Conservation (phyloP, 495 filamentous ascomycete genomes). For the Staphylotrichum tortipilum region DNA sequence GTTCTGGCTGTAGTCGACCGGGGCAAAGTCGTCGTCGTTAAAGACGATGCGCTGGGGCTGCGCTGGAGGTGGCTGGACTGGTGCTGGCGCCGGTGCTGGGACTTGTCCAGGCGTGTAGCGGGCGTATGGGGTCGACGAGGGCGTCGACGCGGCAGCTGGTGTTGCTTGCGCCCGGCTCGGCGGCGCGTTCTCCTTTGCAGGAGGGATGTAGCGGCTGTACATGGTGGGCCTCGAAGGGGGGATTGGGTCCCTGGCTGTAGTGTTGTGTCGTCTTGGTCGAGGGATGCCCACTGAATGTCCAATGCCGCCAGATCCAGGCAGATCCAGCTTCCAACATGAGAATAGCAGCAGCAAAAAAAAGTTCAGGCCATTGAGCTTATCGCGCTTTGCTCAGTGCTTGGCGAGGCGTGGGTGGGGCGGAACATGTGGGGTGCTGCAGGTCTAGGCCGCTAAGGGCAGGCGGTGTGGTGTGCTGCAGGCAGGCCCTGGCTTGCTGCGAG, state of each 20-base stretch:
- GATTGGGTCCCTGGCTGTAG: too few species aligned
- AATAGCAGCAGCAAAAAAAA: constrained; percentile 5
- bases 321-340: too few species aligned
- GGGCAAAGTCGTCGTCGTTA: constrained; percentile 18
- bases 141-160: neutral
- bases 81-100: constrained; percentile 11
- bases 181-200: constrained; percentile 18
- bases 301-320: too few species aligned
- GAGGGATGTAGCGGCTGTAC: constrained; percentile 37
- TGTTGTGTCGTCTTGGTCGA: too few species aligned
- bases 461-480: neutral
- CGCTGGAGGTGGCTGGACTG: neutral
- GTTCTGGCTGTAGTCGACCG: constrained; percentile 10
- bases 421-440: neutral
- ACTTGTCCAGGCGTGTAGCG: constrained; percentile 32
- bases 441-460: neutral
- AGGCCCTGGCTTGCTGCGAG: neutral
- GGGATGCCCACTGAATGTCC: too few species aligned
- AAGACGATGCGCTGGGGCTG: constrained; percentile 23
- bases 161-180: neutral
- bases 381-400: neutral
- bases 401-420: neutral
- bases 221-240: too few species aligned
- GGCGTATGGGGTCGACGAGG: constrained; percentile 13
- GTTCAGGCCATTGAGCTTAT: constrained; percentile 4